phyloP scores from a whole-genome alignment of 2,329 filamentous ascomycete species.

The Thielaviopsis musarum region DNA sequence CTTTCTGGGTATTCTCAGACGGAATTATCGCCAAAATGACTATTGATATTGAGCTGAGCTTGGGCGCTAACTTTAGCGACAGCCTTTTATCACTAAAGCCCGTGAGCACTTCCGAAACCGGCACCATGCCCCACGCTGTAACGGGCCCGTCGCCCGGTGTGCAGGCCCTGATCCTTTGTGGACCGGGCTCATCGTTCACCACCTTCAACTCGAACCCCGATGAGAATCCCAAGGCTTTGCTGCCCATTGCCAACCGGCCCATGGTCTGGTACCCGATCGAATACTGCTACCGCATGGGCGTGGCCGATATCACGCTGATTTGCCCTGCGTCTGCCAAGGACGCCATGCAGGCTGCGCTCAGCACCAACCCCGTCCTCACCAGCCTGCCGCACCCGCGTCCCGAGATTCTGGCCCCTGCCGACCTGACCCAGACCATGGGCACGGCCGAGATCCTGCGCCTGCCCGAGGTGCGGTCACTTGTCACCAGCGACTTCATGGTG shows the following conservation, averaged over 20 bases:
- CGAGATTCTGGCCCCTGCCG: slow-evolving; percentile 58
- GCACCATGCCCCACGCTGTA: slow-evolving; percentile 56
- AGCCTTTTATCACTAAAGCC: background rate
- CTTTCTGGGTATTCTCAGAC: background rate
- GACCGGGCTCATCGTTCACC: slow-evolving; percentile 64
- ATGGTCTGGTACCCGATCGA: slow-evolving; percentile 86
- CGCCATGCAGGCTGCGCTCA: slow-evolving; percentile 52
- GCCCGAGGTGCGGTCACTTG: slow-evolving; percentile 59
- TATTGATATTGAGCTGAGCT: background rate
- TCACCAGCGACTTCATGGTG: slow-evolving; percentile 76
- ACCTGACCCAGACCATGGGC: slow-evolving; percentile 66
- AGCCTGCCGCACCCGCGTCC: slow-evolving; percentile 55
- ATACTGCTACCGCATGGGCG: slow-evolving; percentile 67
- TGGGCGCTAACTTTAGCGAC: background rate
- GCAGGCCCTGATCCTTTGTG: slow-evolving; percentile 69
- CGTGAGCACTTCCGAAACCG: background rate
- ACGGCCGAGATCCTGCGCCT: slow-evolving; percentile 79
- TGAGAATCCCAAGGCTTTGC: slow-evolving; percentile 65
- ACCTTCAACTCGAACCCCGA: slow-evolving; percentile 69
- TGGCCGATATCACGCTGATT: slow-evolving; percentile 50
- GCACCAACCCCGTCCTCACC: slow-evolving; percentile 63
- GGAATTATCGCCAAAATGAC: background rate
- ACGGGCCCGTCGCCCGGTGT: slow-evolving; percentile 59
- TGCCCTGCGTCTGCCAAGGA: slow-evolving; percentile 47
- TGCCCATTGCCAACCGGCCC: slow-evolving; percentile 68